Evolutionary conservation across 495 filamentous ascomycete species (phyloP), one percentile per base, ranked within the genome.

Genomic region (Xylaria intraflava): DNA sequence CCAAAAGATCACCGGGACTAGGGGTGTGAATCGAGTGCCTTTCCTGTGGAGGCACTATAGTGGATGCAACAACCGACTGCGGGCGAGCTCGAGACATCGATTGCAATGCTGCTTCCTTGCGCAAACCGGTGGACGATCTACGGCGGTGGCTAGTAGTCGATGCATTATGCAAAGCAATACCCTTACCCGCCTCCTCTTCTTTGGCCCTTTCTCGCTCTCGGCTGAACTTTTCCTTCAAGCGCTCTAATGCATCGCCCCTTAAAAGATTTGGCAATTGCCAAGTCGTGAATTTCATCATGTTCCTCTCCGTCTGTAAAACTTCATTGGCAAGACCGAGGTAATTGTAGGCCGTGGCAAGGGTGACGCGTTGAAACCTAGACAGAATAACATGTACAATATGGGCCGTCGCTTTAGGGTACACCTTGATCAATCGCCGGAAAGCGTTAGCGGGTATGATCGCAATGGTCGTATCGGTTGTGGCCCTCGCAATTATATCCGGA

Each of bases 351-450:
- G 94, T 96, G 0, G 89, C 84, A 38, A 98, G 87, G 1, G 94
- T 97, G 17, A 98, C 93, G 51, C 93, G 78, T 64, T 98, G 93
- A 29, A 98, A 84, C 52, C 93, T 78, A 1, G 93, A 96, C 26
- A 98, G 68, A 47, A 98, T 97, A 24, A 98, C 93, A 53, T 97
- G 92, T 2, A 98, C 89, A 56, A 98, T 96, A 65, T 98, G 93
- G 6, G 94, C 88, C 10, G 93, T 95, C 3, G 93, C 93, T 71
- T 90, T 91, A 7, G 93, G 93, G 64, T 96, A 98, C 19, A 96
- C 85, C 57, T 87, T 78, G n/a, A 95, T 98, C 33, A 98, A 73
- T 8, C 93, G 86, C 50, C 89, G 83, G 66, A 98, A 98, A 3
- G 93, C 93, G 59, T 89, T 93, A 5, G 92, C 94, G 3, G 93